Evolutionary conservation across 169 alveolate species (phyloP).

Genomic region (Plasmodium gaboni): DNA sequence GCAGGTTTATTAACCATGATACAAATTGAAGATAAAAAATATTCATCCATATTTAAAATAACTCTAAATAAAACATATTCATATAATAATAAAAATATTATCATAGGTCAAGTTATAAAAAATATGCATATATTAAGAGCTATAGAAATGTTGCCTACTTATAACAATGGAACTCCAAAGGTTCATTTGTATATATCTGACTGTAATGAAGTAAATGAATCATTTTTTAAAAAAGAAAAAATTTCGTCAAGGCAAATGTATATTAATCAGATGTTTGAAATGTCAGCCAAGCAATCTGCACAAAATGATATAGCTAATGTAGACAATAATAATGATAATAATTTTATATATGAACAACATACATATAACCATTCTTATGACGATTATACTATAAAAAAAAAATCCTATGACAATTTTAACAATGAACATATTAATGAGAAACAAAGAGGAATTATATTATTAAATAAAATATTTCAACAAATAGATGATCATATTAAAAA

Average conservation of each 20-base stretch:
- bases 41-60: conserved; percentile 59
- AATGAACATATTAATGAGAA: conserved; percentile 34
- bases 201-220: conserved; percentile 23
- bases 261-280: conserved; percentile 30
- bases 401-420: not conserved
- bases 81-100: conserved; percentile 36
- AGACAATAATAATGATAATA: not conserved
- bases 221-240: conserved; percentile 25
- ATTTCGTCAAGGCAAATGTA: conserved; percentile 31
- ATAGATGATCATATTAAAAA: conserved; percentile 16
- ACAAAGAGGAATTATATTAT: conserved; percentile 45
- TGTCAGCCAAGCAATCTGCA: too few relatives aligned
- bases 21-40: conserved; percentile 27
- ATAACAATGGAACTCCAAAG: conserved; percentile 10
- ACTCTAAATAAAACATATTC: conserved; percentile 13
- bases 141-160: conserved; percentile 35
- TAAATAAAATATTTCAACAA: conserved; percentile 38
- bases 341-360: not conserved
- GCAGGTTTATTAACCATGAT: conserved; percentile 60
- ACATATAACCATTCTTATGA: not conserved
- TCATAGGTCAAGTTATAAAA: conserved; percentile 47
- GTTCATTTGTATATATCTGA: conserved; percentile 30
- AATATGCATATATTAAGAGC: conserved; percentile 71
- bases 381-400: not conserved
- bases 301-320: not conserved